phyloP scores from a whole-genome alignment of 345 rosid genomes.

The Acer negundo region DNA sequence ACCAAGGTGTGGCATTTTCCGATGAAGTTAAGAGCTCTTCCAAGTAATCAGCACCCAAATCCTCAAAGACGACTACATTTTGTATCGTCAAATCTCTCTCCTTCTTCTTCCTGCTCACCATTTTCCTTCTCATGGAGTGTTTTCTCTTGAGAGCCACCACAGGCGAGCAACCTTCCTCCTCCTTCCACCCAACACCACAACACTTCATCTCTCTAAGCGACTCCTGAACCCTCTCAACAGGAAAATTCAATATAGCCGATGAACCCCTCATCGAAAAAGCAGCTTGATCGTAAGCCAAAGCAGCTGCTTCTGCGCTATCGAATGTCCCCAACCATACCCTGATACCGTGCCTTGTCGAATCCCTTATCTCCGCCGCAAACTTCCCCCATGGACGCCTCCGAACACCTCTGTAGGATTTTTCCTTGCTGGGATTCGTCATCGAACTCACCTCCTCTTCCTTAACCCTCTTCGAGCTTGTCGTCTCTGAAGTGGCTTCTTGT shows the following conservation, averaged over 20 bases:
- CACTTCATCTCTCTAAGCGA: constrained; percentile 66
- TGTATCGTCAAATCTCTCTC: constrained; percentile 42
- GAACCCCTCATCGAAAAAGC: constrained; percentile 72
- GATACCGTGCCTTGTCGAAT: constrained; percentile 59
- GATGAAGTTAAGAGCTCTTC: constrained; percentile 60
- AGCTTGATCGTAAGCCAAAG: constrained; percentile 75
- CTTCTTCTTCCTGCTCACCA: constrained; percentile 38
- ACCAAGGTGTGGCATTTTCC: constrained; percentile 35
- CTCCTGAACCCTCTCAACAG: constrained; percentile 64
- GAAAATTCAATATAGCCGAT: constrained; percentile 58
- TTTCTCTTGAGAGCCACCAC: constrained; percentile 84
- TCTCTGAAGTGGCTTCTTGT: constrained; percentile 29
- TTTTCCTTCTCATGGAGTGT: constrained; percentile 72
- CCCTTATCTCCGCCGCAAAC: constrained; percentile 80
- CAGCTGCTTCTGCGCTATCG: constrained; percentile 76
- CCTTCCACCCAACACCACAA: background rate
- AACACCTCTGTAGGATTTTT: constrained; percentile 67
- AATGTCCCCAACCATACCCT: constrained; percentile 79
- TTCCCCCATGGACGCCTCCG: constrained; percentile 85
- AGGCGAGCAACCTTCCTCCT: constrained; percentile 74
- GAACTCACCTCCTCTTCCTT: constrained; percentile 62
- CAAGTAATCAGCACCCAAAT: constrained; percentile 75
- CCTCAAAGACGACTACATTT: constrained; percentile 71
- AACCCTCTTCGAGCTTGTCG: background rate
- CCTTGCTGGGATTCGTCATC: constrained; percentile 24